phyloP scores from a whole-genome alignment of 2,329 filamentous ascomycete species.

The Chaetomiaceae sp. region DNA sequence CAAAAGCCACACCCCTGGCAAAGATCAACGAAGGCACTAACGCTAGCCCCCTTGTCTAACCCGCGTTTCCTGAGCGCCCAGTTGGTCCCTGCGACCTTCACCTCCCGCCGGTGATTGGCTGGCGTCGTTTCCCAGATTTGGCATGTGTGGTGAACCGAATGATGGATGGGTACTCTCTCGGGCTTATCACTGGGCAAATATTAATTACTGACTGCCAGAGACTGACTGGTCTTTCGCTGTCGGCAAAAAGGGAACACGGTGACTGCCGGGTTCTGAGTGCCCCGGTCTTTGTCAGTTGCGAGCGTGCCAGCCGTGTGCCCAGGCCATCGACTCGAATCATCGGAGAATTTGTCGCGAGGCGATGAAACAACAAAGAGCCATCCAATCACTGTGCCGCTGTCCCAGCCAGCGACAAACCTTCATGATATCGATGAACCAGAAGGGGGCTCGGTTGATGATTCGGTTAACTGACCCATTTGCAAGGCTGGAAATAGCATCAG shows the following conservation, averaged over 20 bases:
- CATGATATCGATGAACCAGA: too few species aligned
- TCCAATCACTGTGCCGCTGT: too few species aligned
- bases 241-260: not conserved
- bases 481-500: constrained; percentile 20
- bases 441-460: not conserved
- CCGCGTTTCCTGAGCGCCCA: not conserved
- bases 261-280: too few species aligned
- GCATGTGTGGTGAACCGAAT: constrained; percentile 2
- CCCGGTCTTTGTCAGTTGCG: too few species aligned
- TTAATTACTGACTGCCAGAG: too few species aligned
- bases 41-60: not conserved
- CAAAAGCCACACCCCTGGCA: constrained; percentile 10
- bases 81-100: not conserved
- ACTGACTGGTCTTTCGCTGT: not conserved
- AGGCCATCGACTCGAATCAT: not conserved
- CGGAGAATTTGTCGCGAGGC: constrained; percentile 1
- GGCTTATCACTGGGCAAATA: not conserved
- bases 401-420: too few species aligned
- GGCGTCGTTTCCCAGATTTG: not conserved
- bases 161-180: not conserved
- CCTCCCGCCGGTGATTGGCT: constrained; percentile 2
- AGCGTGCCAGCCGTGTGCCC: too few species aligned
- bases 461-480: not conserved
- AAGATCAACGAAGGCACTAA: too few species aligned
- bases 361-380: too few species aligned